Percentiles rank a stretch among this genome's conserved stretches.
These are phyloP conservation scores for Alternaria consortialis DNA, from an alignment of 2,329 filamentous ascomycete species.

Conservation along the genomic window DNA sequence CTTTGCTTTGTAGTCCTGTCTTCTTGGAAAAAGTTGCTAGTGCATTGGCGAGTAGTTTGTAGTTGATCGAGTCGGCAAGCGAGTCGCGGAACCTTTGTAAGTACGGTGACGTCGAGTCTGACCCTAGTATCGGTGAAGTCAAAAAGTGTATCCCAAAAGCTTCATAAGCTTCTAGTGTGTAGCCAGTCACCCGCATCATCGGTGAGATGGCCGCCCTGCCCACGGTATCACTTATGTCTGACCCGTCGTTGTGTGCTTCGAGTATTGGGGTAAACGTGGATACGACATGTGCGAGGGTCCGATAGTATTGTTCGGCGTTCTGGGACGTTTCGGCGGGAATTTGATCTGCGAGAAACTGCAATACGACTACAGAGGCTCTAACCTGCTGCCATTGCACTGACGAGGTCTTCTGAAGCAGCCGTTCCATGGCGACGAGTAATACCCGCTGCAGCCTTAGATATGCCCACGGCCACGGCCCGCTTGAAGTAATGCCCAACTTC, in stretches of 20 bases:
- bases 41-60: conserved; percentile 55
- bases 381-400: conserved; percentile 20
- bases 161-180: conserved; percentile 51
- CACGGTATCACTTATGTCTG: conserved; percentile 24
- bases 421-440: conserved; percentile 47
- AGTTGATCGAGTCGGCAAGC: conserved; percentile 60
- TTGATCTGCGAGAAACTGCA: conserved; percentile 44
- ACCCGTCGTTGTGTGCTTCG: conserved; percentile 1
- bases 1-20: conserved; percentile 36
- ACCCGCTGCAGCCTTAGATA: conserved; percentile 55
- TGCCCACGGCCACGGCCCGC: conserved; percentile 52
- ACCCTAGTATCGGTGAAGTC: conserved; percentile 48
- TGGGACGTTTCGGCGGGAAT: conserved; percentile 48
- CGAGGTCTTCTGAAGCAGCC: conserved; percentile 22
- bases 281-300: conserved; percentile 39
- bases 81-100: conserved; percentile 40
- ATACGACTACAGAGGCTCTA: conserved; percentile 27
- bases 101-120: conserved; percentile 33
- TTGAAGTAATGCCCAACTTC: conserved; percentile 30
- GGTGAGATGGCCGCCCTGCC: conserved; percentile 40
- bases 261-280: conserved; percentile 22
- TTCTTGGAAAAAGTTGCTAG: conserved; percentile 42
- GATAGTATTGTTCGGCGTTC: conserved; percentile 44
- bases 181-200: conserved; percentile 44
- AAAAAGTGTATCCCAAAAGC: conserved; percentile 56